phyloP scores from a whole-genome alignment of 2,329 filamentous ascomycete genomes.

The Penicillium sp. region DNA sequence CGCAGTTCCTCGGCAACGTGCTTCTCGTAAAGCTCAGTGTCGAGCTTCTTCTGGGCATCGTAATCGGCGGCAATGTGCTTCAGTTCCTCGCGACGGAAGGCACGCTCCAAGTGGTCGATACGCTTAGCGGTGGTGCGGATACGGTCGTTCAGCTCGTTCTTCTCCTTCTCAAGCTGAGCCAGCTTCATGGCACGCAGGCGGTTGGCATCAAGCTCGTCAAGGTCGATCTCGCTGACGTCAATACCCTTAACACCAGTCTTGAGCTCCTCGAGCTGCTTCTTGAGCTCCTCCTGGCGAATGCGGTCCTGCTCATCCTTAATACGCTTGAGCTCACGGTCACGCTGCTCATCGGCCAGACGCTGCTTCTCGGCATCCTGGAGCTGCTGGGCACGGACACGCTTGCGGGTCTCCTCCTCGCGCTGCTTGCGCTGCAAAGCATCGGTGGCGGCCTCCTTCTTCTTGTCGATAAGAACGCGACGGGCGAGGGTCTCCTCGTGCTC shows the following conservation, averaged over 20 bases:
- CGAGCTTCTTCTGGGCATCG: constrained; percentile 72
- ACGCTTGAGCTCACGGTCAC: constrained; percentile 82
- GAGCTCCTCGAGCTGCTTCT: constrained; percentile 87
- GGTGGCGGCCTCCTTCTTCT: constrained; percentile 94
- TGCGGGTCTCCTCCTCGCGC: constrained; percentile 86
- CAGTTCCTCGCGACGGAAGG: constrained; percentile 90
- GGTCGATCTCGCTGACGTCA: constrained; percentile 67
- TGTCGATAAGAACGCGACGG: constrained; percentile 87
- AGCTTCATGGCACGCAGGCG: constrained; percentile 92
- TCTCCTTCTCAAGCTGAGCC: constrained; percentile 93
- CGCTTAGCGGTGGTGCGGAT: constrained; percentile 90
- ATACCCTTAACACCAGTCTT: constrained; percentile 83
- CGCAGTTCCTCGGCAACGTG: constrained; percentile 73
- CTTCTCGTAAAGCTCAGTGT: constrained; percentile 76
- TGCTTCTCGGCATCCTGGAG: constrained; percentile 85
- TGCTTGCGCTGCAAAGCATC: constrained; percentile 84
- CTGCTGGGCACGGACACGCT: constrained; percentile 81
- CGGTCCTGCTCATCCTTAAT: constrained; percentile 83
- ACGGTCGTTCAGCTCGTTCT: constrained; percentile 91
- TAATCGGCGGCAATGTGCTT: constrained; percentile 90
- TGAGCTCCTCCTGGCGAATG: constrained; percentile 87
- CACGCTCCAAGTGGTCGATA: constrained; percentile 94
- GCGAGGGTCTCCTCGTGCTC: constrained; percentile 83
- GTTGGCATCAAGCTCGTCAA: constrained; percentile 84
- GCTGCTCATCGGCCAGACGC: constrained; percentile 87